Conservation (phyloP, 1,139 yeast genomes). For the Suhomyces choctaworum region DNA sequence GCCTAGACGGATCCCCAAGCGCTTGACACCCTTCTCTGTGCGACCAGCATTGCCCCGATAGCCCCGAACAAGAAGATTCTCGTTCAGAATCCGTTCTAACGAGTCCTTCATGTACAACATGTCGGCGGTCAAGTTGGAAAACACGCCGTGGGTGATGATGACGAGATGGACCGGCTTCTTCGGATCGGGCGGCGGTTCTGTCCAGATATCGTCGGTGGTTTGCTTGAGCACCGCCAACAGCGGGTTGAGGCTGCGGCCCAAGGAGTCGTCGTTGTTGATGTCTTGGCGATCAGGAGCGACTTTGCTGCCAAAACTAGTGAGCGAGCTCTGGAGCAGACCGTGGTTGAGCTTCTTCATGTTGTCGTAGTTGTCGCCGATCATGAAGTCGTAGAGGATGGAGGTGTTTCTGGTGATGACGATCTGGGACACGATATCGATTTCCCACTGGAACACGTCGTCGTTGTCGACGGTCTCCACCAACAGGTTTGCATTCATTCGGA, state of each 20-base stretch:
- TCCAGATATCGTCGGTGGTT: slow-evolving; percentile 25
- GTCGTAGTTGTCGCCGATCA: slow-evolving; percentile 31
- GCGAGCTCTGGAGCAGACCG: slow-evolving; percentile 22
- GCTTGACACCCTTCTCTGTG: slow-evolving; percentile 27
- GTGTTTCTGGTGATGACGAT: slow-evolving; percentile 23
- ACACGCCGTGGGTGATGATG: slow-evolving; percentile 26
- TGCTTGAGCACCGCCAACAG: slow-evolving; percentile 16
- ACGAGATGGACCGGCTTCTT: slow-evolving; percentile 23
- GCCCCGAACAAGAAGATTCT: slow-evolving; percentile 25
- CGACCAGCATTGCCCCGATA: slow-evolving; percentile 27
- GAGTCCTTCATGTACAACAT: slow-evolving; percentile 27
- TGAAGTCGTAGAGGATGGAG: slow-evolving; percentile 19
- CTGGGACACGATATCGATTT: slow-evolving; percentile 25
- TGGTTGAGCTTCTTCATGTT: slow-evolving; percentile 35
- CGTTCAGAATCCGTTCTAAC: slow-evolving; percentile 16
- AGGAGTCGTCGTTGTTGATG: not conserved
- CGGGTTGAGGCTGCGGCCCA: slow-evolving; percentile 14
- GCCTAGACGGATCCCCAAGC: slow-evolving; percentile 22
- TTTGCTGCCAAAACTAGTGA: slow-evolving; percentile 18
- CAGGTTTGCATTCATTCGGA: slow-evolving; percentile 50
- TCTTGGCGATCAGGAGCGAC: slow-evolving; percentile 1
- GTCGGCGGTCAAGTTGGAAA: slow-evolving; percentile 28
- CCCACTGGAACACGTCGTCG: slow-evolving; percentile 21
- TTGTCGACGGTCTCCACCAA: slow-evolving; percentile 14
- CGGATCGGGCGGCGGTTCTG: slow-evolving; percentile 15